Conservation (phyloP, 2,329 filamentous ascomycete species). For the Ascosphaera apis region DNA sequence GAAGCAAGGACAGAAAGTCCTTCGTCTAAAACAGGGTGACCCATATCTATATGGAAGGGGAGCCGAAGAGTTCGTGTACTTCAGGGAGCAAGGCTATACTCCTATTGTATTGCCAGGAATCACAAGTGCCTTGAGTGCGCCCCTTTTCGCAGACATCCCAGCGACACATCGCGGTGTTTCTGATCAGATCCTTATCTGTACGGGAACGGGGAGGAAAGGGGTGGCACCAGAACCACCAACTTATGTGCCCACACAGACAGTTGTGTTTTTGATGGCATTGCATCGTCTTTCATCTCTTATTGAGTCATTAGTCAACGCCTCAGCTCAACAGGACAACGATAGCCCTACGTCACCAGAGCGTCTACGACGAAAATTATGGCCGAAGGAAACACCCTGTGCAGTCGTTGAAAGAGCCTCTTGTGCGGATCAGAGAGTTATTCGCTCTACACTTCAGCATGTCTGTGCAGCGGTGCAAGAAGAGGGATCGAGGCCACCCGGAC, state of each 20-base stretch:
- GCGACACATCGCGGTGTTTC: slow-evolving; percentile 72
- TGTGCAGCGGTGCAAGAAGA: slow-evolving; percentile 67
- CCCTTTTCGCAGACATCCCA: slow-evolving; percentile 71
- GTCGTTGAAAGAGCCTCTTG: slow-evolving; percentile 88
- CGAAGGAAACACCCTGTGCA: slow-evolving; percentile 58
- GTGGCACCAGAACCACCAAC: slow-evolving; percentile 59
- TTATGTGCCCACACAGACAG: slow-evolving; percentile 53
- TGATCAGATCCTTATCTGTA: slow-evolving; percentile 90
- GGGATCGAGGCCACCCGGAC: slow-evolving; percentile 67
- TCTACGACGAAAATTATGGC: slow-evolving; percentile 30
- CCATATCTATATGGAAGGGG: slow-evolving; percentile 91
- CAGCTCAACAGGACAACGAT: slow-evolving; percentile 10
- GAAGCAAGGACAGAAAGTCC: slow-evolving; percentile 49
- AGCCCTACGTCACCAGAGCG: slow-evolving; percentile 2
- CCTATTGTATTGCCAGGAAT: slow-evolving; percentile 67
- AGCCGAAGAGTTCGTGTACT: slow-evolving; percentile 76
- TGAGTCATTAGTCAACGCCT: slow-evolving; percentile 35
- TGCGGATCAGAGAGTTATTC: slow-evolving; percentile 76
- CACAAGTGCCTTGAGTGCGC: slow-evolving; percentile 67
- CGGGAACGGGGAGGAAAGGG: slow-evolving; percentile 81
- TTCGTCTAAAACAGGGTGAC: slow-evolving; percentile 87
- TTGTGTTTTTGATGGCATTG: slow-evolving; percentile 86
- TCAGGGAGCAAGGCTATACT: slow-evolving; percentile 45
- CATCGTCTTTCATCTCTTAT: slow-evolving; percentile 61
- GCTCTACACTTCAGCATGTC: slow-evolving; percentile 62